A percentile compares a stretch with the other conserved stretches of the same genome.
phyloP scores from a whole-genome alignment of 345 rosid species.

The Syzygium grande region DNA sequence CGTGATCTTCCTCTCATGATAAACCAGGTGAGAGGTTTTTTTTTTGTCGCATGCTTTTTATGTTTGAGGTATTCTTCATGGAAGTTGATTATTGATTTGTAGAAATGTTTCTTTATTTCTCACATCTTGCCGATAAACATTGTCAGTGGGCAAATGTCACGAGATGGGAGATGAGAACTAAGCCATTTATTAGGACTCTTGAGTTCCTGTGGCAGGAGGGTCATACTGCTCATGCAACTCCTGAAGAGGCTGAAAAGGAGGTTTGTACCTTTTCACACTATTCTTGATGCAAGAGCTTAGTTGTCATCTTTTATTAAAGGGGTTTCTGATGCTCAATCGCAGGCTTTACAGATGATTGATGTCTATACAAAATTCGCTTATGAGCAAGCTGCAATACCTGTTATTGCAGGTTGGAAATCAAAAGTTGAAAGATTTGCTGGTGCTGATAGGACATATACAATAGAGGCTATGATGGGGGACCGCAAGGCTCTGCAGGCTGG shows the following conservation, averaged over 20 bases:
- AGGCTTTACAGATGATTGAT: constrained; percentile 88
- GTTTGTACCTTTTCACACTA: constrained; percentile 23
- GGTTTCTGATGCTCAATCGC: constrained; percentile 26
- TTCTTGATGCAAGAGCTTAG: not conserved
- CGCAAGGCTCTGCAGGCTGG: constrained; percentile 92
- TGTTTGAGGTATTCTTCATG: not conserved
- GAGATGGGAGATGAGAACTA: constrained; percentile 93
- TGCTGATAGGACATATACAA: constrained; percentile 78
- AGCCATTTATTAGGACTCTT: constrained; percentile 92
- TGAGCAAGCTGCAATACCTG: constrained; percentile 95
- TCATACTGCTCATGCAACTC: constrained; percentile 89
- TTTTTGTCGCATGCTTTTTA: not conserved
- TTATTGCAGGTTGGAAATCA: constrained; percentile 85
- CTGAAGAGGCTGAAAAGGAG: constrained; percentile 90
- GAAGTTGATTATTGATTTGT: not conserved
- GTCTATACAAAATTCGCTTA: constrained; percentile 82
- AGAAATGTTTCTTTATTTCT: not conserved
- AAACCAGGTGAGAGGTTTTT: constrained; percentile 51
- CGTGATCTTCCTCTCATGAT: constrained; percentile 95
- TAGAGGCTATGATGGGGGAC: constrained; percentile 99
- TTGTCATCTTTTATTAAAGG: not conserved
- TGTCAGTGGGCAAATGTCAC: constrained; percentile 94
- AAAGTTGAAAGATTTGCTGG: constrained; percentile 90
- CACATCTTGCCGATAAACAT: not conserved
- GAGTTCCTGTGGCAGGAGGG: constrained; percentile 99